Percentiles rank a stretch among this genome's conserved stretches.
These are phyloP conservation scores for Ophiobolus disseminans DNA, from an alignment of 2,329 filamentous ascomycete genomes.

Conservation along the genomic window DNA sequence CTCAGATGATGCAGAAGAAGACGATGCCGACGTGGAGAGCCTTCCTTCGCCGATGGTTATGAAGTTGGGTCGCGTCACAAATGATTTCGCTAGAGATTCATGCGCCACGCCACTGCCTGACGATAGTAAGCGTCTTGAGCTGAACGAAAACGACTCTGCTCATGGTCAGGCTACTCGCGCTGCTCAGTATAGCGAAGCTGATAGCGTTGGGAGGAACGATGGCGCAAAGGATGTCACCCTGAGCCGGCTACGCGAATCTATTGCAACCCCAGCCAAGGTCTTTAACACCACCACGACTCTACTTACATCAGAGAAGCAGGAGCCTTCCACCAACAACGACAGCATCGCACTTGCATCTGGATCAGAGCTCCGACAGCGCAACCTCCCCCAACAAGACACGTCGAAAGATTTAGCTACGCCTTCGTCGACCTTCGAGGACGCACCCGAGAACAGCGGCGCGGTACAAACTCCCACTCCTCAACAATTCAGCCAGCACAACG, in stretches of 20 bases:
- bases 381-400: slow-evolving; percentile 9
- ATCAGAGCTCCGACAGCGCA: slow-evolving; percentile 23
- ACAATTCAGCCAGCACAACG: slow-evolving; percentile 1
- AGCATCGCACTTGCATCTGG: slow-evolving; percentile 7
- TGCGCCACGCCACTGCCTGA: slow-evolving; percentile 21
- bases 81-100: slow-evolving; percentile 16
- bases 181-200: slow-evolving; percentile 18
- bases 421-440: background rate
- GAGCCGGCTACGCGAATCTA: slow-evolving; percentile 17
- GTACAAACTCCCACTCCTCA: background rate
- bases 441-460: background rate
- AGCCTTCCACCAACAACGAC: slow-evolving; percentile 1
- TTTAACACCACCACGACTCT: slow-evolving; percentile 17
- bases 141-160: slow-evolving; percentile 2
- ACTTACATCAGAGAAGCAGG: slow-evolving; percentile 18
- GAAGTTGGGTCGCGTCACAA: slow-evolving; percentile 5
- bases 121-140: slow-evolving; percentile 20
- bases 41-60: slow-evolving; percentile 29
- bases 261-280: slow-evolving; percentile 18
- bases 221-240: slow-evolving; percentile 20
- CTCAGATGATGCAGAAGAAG: slow-evolving; percentile 28
- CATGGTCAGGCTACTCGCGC: slow-evolving; percentile 5
- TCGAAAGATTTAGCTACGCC: slow-evolving; percentile 2
- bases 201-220: slow-evolving; percentile 23
- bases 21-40: slow-evolving; percentile 22